A percentile compares a stretch with the other conserved stretches of the same genome.
Conservation (phyloP, 78 protist species). For the Emiliania huxleyi region DNA sequence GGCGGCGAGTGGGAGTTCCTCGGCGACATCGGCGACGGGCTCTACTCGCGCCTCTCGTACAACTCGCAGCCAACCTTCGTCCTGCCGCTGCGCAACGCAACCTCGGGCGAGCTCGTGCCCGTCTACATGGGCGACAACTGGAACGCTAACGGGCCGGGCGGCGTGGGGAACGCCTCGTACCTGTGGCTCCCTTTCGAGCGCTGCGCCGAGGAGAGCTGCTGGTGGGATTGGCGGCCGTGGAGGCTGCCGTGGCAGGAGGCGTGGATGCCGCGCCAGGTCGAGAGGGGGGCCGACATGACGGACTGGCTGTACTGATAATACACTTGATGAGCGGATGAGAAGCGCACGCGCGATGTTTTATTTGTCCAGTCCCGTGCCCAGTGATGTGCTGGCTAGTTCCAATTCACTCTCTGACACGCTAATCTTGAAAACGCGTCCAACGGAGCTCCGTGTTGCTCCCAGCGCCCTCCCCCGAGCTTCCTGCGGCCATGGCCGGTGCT, state of each 20-base stretch:
- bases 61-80: background rate
- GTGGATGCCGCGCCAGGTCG: background rate
- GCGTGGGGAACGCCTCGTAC: background rate
- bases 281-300: background rate
- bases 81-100: background rate
- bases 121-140: background rate
- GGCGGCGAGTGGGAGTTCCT: background rate
- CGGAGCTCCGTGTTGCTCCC: no score
- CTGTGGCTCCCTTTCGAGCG: background rate
- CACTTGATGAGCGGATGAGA: no score
- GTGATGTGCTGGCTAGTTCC: no score
- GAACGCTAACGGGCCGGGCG: background rate
- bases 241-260: background rate
- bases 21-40: background rate
- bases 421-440: no score
- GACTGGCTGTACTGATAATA: background rate
- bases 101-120: background rate
- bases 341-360: no score
- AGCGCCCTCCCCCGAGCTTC: no score
- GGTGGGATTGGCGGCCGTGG: background rate
- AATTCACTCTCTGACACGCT: no score
- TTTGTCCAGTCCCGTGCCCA: no score
- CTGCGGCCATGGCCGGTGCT: no score
- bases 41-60: background rate
- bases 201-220: background rate